phyloP scores from a whole-genome alignment of 345 rosid species.

The Orychophragmus violaceus region DNA sequence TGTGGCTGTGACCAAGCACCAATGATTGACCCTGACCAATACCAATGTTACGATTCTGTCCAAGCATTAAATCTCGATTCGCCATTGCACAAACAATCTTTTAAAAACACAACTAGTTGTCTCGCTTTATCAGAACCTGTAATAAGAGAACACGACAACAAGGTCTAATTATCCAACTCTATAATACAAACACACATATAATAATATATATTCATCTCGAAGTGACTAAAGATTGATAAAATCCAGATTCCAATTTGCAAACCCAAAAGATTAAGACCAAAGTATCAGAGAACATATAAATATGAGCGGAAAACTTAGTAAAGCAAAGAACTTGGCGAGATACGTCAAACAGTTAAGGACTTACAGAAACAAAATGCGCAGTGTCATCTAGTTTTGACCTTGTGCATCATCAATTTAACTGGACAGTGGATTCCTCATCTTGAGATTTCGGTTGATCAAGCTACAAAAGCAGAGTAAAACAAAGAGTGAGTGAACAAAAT shows the following conservation, averaged over 20 bases:
- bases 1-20: slow-evolving; percentile 61
- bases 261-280: not conserved
- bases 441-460: not conserved
- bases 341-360: not conserved
- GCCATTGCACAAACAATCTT: slow-evolving; percentile 43
- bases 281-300: not conserved
- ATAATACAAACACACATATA: not conserved
- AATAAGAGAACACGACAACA: not conserved
- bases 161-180: not conserved
- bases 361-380: not conserved
- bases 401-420: slow-evolving; percentile 2
- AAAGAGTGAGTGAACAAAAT: not conserved
- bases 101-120: not conserved
- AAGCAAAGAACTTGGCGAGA: not conserved
- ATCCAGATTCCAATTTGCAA: not conserved
- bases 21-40: slow-evolving; percentile 61
- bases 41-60: slow-evolving; percentile 56
- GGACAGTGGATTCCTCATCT: not conserved
- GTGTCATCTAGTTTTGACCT: not conserved
- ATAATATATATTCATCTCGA: not conserved
- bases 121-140: slow-evolving; percentile 15
- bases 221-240: not conserved
- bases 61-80: slow-evolving; percentile 72
- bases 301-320: not conserved
- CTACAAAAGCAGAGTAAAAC: slow-evolving; percentile 10